A percentile compares a stretch with the other conserved stretches of the same genome.
phyloP scores from a whole-genome alignment of 164 flowering plant species.

The Annona squamosa region DNA sequence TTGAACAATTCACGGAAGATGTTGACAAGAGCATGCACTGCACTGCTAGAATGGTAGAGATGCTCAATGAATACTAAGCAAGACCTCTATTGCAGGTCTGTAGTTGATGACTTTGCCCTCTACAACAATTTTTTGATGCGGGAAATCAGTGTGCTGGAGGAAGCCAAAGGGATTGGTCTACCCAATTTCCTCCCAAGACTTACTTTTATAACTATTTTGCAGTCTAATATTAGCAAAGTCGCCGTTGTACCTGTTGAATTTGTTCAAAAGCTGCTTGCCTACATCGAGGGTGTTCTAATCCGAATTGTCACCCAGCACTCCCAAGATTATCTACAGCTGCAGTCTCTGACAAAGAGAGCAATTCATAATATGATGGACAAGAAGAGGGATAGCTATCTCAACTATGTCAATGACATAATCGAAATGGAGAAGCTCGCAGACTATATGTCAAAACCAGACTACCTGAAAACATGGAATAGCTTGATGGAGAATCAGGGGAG shows the following conservation, averaged over 20 bases:
- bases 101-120: neutral
- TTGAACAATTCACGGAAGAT: conserved; percentile 31
- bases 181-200: conserved; percentile 32
- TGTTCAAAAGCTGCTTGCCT: conserved; percentile 9
- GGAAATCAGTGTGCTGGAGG: conserved; percentile 24
- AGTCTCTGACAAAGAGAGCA: conserved; percentile 13
- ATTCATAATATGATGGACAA: conserved; percentile 12
- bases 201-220: conserved; percentile 17
- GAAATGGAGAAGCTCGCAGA: conserved; percentile 34
- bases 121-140: conserved; percentile 18
- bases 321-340: conserved; percentile 25
- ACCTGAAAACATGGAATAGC: conserved; percentile 16
- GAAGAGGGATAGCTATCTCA: conserved; percentile 14
- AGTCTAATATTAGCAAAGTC: conserved; percentile 15
- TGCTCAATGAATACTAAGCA: conserved; percentile 19
- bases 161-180: conserved; percentile 28
- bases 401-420: conserved; percentile 19
- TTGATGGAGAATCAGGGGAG: conserved; percentile 14
- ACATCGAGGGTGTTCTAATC: conserved; percentile 19
- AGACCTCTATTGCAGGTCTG: conserved; percentile 9
- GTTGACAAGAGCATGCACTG: conserved; percentile 8
- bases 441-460: conserved; percentile 28
- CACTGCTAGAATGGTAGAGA: conserved; percentile 19
- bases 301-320: conserved; percentile 17
- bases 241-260: conserved; percentile 13